Evolutionary conservation across 768 basidiomycete species (phyloP), one percentile per base, ranked within the genome.

Genomic region (Tylopilus felleus): DNA sequence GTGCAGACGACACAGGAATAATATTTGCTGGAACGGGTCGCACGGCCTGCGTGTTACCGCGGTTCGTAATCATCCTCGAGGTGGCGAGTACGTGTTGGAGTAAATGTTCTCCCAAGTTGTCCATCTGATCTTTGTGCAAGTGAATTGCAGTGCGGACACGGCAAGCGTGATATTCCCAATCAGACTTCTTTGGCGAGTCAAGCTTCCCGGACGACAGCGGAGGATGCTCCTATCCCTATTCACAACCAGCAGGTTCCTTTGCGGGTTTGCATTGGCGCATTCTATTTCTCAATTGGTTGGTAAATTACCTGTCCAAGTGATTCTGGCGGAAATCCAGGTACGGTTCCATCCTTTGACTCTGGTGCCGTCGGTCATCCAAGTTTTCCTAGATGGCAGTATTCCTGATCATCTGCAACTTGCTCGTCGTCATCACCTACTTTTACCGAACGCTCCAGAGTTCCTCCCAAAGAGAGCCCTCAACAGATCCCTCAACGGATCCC

Each of bases 201-300:
- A 43, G 21, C 57, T 62, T 43, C 60, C 61, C 7, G 42, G 9
- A 23, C 29, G 49, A 44, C 57, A 59, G 22, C 61, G 47, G n/a
- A 48, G 45, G 33, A 62, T 62, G 60, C 47, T 56, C 12, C 6
- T 62, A 8, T 47, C 16, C 29, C 22, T 55, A n/a, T 62, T 62
- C 36, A n/a, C 52, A 4, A 1, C 49, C 14, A 62, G 60, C 46
- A 41, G 39, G 14, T 41, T 51, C 27, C 22, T 57, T 13, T 62
- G 43, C 4, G 1, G 35, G 12, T 45, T 53, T 10, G 51, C 60
- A 21, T 16, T 59, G 40, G 33, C 39, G 21, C 39, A 46, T 23
- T 23, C 42, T 3, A 39, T 58, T 8, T 7, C 44, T 8, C 53
- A 43, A 27, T n/a, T 47, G 13, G 13, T 39, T 13, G 19, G 3